phyloP scores from a whole-genome alignment of 768 basidiomycete species.

The Rhodotorula diobovata region DNA sequence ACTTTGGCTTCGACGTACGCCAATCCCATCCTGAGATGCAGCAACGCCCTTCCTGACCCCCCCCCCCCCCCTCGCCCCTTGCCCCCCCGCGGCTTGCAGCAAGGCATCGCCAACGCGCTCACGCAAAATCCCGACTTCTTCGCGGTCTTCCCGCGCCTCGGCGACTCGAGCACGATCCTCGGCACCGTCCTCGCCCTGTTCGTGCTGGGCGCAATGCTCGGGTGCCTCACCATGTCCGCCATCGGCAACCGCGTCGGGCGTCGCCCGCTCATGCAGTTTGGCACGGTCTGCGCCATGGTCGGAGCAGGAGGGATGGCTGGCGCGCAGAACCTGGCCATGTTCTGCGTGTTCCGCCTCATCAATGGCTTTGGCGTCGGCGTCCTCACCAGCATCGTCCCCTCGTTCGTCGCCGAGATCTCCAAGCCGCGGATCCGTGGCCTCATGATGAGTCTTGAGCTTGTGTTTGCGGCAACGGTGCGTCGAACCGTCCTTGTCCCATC shows the following conservation, averaged over 20 bases:
- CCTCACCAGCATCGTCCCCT: constrained; percentile 34
- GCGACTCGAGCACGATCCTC: constrained; percentile 1
- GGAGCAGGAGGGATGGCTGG: constrained; percentile 31
- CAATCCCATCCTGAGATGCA: background rate
- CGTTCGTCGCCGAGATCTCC: constrained; percentile 36
- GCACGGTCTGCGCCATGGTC: constrained; percentile 15
- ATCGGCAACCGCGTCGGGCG: constrained; percentile 35
- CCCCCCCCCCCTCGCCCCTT: too few species aligned
- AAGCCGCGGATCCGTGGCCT: constrained; percentile 37
- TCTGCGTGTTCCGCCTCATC: constrained; percentile 34
- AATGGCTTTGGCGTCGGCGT: constrained; percentile 42
- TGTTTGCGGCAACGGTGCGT: background rate
- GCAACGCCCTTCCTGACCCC: background rate
- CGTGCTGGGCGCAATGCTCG: constrained; percentile 33
- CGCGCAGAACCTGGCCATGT: constrained; percentile 34
- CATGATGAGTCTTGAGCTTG: constrained; percentile 16
- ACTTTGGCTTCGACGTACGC: constrained; percentile 13
- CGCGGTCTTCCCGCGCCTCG: background rate
- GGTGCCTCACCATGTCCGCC: constrained; percentile 24
- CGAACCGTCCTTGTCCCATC: background rate
- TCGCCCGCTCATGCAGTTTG: constrained; percentile 19
- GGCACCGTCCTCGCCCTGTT: constrained; percentile 26
- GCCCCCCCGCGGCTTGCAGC: background rate
- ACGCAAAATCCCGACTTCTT: constrained; percentile 23
- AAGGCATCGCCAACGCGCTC: constrained; percentile 35